phyloP scores from a whole-genome alignment of 2,329 filamentous ascomycete genomes.

The Diaporthe velutina region DNA sequence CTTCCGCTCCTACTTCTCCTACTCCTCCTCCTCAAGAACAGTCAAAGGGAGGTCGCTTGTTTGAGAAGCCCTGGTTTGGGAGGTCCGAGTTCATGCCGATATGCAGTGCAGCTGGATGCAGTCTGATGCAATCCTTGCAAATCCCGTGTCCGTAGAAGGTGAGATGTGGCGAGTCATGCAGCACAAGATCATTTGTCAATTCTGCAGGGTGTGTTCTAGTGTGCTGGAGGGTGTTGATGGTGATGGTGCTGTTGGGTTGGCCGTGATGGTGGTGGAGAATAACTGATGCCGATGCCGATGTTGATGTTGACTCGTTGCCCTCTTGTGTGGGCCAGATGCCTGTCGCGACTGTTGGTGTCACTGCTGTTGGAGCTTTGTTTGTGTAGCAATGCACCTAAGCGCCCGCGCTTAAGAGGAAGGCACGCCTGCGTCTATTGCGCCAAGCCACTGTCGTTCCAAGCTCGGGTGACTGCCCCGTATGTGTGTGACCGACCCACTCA shows the following conservation, averaged over 20 bases:
- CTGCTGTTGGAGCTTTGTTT: not conserved
- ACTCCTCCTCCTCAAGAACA: not conserved
- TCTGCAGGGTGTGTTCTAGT: not conserved
- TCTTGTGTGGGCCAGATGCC: conserved; percentile 2
- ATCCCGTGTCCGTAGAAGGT: not conserved
- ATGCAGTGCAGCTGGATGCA: conserved; percentile 1
- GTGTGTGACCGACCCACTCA: not conserved
- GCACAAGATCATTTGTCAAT: not conserved
- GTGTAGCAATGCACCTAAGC: not conserved
- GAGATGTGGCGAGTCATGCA: conserved; percentile 12
- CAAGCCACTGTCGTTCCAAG: not conserved
- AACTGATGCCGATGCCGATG: not conserved
- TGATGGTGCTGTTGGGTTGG: not conserved
- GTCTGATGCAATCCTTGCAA: not conserved
- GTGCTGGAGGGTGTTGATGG: not conserved
- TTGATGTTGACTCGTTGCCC: conserved; percentile 23
- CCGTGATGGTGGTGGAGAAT: not conserved
- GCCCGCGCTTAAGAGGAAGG: conserved; percentile 14
- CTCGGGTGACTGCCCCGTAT: not conserved
- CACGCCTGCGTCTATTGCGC: not conserved
- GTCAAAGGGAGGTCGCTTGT: not conserved
- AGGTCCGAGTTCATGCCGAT: not conserved
- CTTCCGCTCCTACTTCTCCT: no score
- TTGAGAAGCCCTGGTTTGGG: conserved; percentile 11
- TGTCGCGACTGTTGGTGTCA: not conserved